A percentile compares a stretch with the other conserved stretches of the same genome.
These are phyloP conservation scores for Sphagnum tenellum DNA, from an alignment of 225 moss, liverwort and hornwort genomes.

Conservation along the genomic window DNA sequence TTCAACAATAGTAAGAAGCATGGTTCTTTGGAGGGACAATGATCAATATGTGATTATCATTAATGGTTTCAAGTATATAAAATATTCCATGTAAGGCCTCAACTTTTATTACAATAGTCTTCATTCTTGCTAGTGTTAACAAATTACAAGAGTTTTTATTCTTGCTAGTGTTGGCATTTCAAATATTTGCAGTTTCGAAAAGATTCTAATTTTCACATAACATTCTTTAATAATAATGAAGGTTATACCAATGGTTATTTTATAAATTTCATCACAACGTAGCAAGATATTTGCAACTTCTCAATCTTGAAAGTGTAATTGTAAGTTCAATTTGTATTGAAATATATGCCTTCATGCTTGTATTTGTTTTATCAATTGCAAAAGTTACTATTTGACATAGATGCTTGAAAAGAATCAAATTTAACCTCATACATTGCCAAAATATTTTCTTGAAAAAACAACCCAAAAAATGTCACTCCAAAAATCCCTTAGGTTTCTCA, in stretches of 20 bases:
- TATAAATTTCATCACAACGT: not conserved
- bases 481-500: not conserved
- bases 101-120: not conserved
- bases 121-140: not conserved
- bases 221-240: slow-evolving; percentile 1
- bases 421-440: not conserved
- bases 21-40: too few relatives aligned
- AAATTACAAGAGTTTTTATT: too few relatives aligned
- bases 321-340: not conserved
- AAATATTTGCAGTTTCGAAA: slow-evolving; percentile 1
- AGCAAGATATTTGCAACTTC: not conserved
- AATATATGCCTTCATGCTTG: not conserved
- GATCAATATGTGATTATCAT: not conserved
- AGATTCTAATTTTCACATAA: not conserved
- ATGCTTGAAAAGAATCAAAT: not conserved
- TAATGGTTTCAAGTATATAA: slow-evolving; percentile 4
- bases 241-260: not conserved
- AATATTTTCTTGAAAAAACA: not conserved
- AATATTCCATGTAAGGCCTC: slow-evolving; percentile 1
- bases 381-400: not conserved
- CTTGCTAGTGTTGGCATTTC: too few relatives aligned
- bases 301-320: not conserved
- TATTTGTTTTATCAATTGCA: not conserved
- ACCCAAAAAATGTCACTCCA: not conserved
- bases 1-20: too few relatives aligned